phyloP scores from a whole-genome alignment of 129 eudicot species.

The Pittosporum tobira region DNA sequence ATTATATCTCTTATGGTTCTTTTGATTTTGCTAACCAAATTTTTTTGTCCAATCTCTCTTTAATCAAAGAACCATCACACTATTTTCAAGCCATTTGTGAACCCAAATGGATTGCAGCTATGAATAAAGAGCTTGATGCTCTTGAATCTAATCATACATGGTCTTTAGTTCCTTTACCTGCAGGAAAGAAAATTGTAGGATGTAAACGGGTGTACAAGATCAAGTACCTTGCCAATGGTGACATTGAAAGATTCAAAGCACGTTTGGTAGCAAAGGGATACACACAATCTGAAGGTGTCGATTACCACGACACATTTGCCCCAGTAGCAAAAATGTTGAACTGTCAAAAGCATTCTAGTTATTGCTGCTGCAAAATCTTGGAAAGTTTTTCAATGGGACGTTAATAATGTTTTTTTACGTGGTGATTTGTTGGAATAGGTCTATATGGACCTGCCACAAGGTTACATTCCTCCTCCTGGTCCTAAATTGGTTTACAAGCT shows the following conservation, averaged over 20 bases:
- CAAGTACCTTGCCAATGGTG: too few relatives aligned
- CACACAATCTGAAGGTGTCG: too few relatives aligned
- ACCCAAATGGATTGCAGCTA: neutral
- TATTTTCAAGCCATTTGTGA: neutral
- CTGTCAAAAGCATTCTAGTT: neutral
- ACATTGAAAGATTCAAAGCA: too few relatives aligned
- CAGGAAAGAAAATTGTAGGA: too few relatives aligned
- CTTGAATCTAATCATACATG: neutral
- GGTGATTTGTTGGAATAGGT: neutral
- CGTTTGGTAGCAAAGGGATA: too few relatives aligned
- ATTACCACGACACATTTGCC: too few relatives aligned
- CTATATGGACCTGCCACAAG: neutral
- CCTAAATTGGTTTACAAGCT: neutral
- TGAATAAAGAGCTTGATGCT: neutral
- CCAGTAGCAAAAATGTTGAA: neutral
- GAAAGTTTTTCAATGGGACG: neutral
- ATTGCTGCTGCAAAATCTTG: neutral
- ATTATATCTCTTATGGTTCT: neutral
- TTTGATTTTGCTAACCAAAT: too few relatives aligned
- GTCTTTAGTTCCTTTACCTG: too few relatives aligned
- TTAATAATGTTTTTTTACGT: neutral
- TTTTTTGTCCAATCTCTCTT: too few relatives aligned
- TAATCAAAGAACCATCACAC: neutral
- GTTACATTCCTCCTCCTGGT: neutral
- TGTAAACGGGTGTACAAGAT: too few relatives aligned